Conservation (phyloP, 495 filamentous ascomycete species). For the Halenospora varia region DNA sequence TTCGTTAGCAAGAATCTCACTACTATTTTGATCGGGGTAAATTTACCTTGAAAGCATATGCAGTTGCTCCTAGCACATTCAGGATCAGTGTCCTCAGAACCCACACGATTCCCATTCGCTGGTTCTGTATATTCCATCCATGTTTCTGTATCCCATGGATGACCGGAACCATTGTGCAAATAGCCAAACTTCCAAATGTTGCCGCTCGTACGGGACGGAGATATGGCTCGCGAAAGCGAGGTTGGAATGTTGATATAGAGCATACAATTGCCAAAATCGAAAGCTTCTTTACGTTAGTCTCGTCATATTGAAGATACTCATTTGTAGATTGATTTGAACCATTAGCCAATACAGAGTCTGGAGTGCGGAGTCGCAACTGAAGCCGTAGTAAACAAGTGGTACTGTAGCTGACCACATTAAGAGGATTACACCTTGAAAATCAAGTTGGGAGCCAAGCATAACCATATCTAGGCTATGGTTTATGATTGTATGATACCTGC, state of each 20-base stretch:
- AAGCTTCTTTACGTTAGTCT: conserved; percentile 1
- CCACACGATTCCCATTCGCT: conserved; percentile 40
- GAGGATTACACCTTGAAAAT: conserved; percentile 48
- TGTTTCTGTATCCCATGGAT: conserved; percentile 36
- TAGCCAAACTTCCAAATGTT: conserved; percentile 40
- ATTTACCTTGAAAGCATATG: conserved; percentile 41
- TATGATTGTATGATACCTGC: conserved; percentile 43
- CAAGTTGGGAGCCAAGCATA: conserved; percentile 38
- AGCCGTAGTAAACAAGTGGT: conserved; percentile 48
- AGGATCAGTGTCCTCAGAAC: conserved; percentile 33
- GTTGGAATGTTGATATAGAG: conserved; percentile 32
- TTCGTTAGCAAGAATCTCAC: not conserved
- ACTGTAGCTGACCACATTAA: conserved; percentile 51
- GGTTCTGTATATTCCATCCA: conserved; percentile 34
- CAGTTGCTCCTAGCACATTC: conserved; percentile 37
- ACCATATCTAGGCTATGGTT: conserved; percentile 41
- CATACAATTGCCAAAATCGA: conserved; percentile 30
- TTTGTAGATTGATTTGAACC: conserved; percentile 11
- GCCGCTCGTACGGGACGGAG: conserved; percentile 32
- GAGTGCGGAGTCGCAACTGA: conserved; percentile 34
- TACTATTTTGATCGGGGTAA: not conserved
- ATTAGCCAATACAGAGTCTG: conserved; percentile 35
- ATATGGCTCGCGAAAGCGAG: conserved; percentile 32
- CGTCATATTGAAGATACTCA: too few relatives aligned
- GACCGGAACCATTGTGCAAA: conserved; percentile 39